Evolutionary conservation across 192 early-diverging fungal species (phyloP).

Genomic region (Backusella liffmaniae): DNA sequence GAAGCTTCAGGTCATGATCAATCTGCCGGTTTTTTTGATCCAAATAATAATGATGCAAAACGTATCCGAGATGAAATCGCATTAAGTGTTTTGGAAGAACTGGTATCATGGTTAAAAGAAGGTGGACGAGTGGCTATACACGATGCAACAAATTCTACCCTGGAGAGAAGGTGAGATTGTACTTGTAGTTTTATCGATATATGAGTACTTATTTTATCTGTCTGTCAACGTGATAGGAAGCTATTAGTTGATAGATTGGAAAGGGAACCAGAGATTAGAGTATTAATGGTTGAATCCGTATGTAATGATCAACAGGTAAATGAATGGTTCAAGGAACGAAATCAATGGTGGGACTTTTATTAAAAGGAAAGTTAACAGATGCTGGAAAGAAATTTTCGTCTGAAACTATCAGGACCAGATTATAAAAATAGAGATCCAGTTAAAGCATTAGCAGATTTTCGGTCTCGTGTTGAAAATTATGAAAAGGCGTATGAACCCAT

Average conservation of each 20-base stretch:
- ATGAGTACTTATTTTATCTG: not conserved
- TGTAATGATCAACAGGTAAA: constrained; percentile 71
- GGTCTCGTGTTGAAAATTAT: constrained; percentile 84
- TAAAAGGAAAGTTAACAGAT: constrained; percentile 40
- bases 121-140: constrained; percentile 89
- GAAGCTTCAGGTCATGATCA: constrained; percentile 56
- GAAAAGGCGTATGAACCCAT: constrained; percentile 91
- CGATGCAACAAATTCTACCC: constrained; percentile 96
- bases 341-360: constrained; percentile 21
- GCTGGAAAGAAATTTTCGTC: constrained; percentile 78
- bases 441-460: constrained; percentile 85
- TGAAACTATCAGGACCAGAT: constrained; percentile 95
- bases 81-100: constrained; percentile 88
- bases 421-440: constrained; percentile 83
- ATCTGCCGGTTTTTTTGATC: constrained; percentile 91
- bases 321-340: constrained; percentile 12
- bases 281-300: constrained; percentile 82
- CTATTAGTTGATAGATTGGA: constrained; percentile 60
- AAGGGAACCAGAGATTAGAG: constrained; percentile 60
- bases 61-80: constrained; percentile 84
- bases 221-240: constrained; percentile 35
- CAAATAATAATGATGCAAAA: constrained; percentile 75
- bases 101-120: constrained; percentile 83
- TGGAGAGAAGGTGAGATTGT: constrained; percentile 63
- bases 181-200: not conserved